Conservation (phyloP, 2,329 filamentous ascomycete genomes). For the Neophaeococcomyces mojaviensis region DNA sequence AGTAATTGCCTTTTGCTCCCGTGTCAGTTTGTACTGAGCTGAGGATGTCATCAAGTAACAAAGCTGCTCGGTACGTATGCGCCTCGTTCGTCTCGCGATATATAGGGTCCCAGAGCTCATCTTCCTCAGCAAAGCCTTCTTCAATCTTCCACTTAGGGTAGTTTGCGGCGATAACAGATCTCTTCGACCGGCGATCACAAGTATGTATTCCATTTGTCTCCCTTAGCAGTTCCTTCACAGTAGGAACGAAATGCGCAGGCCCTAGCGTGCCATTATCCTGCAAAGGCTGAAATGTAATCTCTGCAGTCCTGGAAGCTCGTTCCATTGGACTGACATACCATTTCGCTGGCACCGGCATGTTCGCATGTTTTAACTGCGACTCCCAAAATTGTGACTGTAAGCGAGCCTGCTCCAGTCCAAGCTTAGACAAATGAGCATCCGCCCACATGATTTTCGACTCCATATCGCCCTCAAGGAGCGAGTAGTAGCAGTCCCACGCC, state of each 20-base stretch:
- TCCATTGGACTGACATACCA: conserved; percentile 54
- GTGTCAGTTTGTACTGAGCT: conserved; percentile 12
- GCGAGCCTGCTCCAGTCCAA: conserved; percentile 46
- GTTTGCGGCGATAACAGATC: conserved; percentile 36
- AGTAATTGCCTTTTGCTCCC: conserved; percentile 33
- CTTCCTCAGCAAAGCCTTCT: conserved; percentile 50
- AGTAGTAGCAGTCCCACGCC: conserved; percentile 57
- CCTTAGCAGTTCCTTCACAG: conserved; percentile 51
- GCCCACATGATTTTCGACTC: conserved; percentile 49
- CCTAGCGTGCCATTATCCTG: conserved; percentile 29
- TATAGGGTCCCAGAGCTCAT: conserved; percentile 46
- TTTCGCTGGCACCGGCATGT: conserved; percentile 46
- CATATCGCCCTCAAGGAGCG: conserved; percentile 44
- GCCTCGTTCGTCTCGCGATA: conserved; percentile 43
- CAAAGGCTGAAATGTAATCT: conserved; percentile 42
- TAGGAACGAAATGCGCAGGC: conserved; percentile 39
- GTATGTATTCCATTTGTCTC: conserved; percentile 57
- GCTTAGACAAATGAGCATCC: conserved; percentile 50
- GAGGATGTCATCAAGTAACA: conserved; percentile 48
- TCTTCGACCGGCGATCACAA: conserved; percentile 49
- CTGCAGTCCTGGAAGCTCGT: conserved; percentile 50
- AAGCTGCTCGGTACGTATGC: conserved; percentile 38
- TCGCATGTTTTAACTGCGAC: conserved; percentile 37
- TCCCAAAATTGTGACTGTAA: conserved; percentile 44
- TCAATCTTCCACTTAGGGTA: conserved; percentile 32